Evolutionary conservation across 2,329 filamentous ascomycete genomes (phyloP).

Genomic region (Didymella lethalis): DNA sequence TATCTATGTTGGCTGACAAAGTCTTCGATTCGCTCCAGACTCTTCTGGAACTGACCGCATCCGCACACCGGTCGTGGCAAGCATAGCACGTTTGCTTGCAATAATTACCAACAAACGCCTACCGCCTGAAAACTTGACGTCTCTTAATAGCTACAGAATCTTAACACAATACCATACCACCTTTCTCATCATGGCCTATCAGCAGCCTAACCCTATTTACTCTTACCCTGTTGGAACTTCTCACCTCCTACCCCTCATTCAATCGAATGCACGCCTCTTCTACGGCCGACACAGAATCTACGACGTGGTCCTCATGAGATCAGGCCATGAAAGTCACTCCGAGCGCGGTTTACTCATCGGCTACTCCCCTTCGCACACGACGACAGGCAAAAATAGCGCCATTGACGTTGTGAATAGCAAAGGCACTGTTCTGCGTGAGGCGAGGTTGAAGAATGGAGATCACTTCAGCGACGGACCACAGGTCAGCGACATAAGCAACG

Average conservation of each 20-base stretch:
- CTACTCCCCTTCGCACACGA: no score
- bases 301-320: not conserved
- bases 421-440: no score
- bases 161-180: not conserved
- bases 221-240: not conserved
- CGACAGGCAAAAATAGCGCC: no score
- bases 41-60: not conserved
- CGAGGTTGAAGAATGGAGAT: no score
- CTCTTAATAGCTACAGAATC: not conserved
- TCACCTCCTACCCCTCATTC: not conserved
- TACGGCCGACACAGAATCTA: not conserved
- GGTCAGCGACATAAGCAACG: no score
- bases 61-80: not conserved
- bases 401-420: no score
- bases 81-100: not conserved
- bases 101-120: not conserved
- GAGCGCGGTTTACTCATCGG: no score
- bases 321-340: no score
- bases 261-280: not conserved
- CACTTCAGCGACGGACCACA: no score
- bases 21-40: not conserved
- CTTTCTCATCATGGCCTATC: not conserved
- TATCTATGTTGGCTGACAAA: not conserved
- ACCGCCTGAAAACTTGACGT: not conserved
- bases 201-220: not conserved